phyloP scores from a whole-genome alignment of 2,329 filamentous ascomycete genomes.

The Pseudocercospora eumusae region DNA sequence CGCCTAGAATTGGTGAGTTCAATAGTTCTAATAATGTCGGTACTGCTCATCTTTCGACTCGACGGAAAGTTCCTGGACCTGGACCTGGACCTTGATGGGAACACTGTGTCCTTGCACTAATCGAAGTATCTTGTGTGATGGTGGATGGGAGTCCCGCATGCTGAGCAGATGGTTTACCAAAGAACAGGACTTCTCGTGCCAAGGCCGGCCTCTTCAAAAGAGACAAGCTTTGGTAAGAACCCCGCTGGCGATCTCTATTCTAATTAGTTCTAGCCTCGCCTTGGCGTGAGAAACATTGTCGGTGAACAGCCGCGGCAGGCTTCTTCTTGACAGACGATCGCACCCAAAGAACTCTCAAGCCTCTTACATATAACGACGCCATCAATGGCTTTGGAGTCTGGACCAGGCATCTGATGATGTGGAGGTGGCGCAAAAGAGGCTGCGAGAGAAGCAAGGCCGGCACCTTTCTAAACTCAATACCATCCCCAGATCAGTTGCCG shows the following conservation, averaged over 20 bases:
- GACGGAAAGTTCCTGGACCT: neutral
- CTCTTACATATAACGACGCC: neutral
- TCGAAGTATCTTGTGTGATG: too few relatives aligned
- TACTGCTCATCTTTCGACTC: neutral
- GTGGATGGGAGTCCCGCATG: neutral
- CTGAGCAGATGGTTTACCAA: neutral
- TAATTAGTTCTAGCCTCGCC: neutral
- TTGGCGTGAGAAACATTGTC: neutral
- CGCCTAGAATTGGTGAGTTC: neutral
- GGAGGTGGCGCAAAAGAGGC: neutral
- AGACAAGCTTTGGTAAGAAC: neutral
- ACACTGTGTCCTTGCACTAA: too few relatives aligned
- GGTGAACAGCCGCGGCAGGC: neutral
- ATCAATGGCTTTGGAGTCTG: neutral
- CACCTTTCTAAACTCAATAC: neutral
- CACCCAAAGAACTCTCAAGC: neutral
- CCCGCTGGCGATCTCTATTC: neutral
- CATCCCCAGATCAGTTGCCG: neutral
- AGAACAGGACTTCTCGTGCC: neutral
- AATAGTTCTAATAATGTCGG: neutral
- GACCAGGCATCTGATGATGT: neutral
- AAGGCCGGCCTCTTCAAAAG: neutral
- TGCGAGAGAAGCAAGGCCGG: neutral
- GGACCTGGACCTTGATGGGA: neutral
- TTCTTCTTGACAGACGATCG: neutral